Conservation (phyloP, 1,139 yeast genomes). For the Yamadazyma pseudoaaseri region DNA sequence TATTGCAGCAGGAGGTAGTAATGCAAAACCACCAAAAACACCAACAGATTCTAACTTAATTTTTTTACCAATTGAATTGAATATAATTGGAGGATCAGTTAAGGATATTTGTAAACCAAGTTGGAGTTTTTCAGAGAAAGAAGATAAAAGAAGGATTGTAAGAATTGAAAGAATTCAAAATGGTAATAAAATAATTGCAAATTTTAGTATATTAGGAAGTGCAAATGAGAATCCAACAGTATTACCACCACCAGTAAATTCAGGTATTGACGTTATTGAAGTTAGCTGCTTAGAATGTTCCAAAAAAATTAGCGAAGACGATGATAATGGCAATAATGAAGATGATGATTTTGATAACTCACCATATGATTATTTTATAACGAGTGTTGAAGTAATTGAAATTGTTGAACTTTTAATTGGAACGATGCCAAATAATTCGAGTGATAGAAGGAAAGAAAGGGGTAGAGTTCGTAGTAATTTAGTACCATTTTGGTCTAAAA, state of each 20-base stretch:
- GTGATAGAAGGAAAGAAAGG: constrained; percentile 55
- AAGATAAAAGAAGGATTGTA: constrained; percentile 55
- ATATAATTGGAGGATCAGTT: constrained; percentile 42
- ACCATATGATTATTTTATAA: constrained; percentile 50
- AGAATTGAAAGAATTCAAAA: constrained; percentile 55
- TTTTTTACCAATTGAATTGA: constrained; percentile 47
- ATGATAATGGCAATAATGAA: constrained; percentile 35
- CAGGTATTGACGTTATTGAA: constrained; percentile 50
- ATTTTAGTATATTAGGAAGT: constrained; percentile 52
- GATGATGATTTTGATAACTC: constrained; percentile 22
- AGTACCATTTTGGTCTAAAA: constrained; percentile 68
- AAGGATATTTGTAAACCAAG: constrained; percentile 48
- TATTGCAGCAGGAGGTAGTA: constrained; percentile 56
- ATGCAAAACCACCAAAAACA: constrained; percentile 54
- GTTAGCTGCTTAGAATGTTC: constrained; percentile 55
- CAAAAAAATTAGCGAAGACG: constrained; percentile 20
- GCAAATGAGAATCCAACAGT: constrained; percentile 48
- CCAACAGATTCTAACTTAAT: constrained; percentile 29
- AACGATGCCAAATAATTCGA: constrained; percentile 44
- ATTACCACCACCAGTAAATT: constrained; percentile 32
- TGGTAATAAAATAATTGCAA: constrained; percentile 44
- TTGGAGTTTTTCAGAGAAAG: constrained; percentile 48
- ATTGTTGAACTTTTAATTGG: constrained; percentile 61
- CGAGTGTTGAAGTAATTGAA: constrained; percentile 65
- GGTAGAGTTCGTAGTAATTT: constrained; percentile 64